Conservation (phyloP, 2,329 filamentous ascomycete genomes). For the Nothomitra cinnamomea region DNA sequence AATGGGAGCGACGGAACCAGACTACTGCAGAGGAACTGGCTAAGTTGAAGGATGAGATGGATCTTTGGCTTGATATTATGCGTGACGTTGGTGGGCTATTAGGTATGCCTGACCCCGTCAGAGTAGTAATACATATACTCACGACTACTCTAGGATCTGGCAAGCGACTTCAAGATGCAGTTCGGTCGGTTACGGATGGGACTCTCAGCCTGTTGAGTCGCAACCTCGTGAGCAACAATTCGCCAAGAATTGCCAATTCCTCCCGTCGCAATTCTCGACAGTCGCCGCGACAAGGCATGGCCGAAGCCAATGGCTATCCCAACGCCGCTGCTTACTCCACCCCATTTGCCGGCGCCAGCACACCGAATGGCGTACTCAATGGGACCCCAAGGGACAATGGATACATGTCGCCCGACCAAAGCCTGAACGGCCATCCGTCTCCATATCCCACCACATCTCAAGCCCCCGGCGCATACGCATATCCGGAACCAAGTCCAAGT, state of each 20-base stretch:
- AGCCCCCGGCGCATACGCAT: background rate
- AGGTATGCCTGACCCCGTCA: constrained; percentile 31
- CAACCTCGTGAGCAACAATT: constrained; percentile 24
- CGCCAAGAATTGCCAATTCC: constrained; percentile 4
- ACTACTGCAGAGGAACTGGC: constrained; percentile 41
- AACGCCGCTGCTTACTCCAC: background rate
- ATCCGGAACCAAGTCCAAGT: background rate
- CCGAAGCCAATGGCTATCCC: background rate
- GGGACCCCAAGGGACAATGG: constrained; percentile 1
- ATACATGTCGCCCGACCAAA: constrained; percentile 5
- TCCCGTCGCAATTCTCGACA: constrained; percentile 4
- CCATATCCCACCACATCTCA: constrained; percentile 2
- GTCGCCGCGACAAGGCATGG: background rate
- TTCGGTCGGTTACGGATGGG: constrained; percentile 31
- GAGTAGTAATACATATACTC: constrained; percentile 5
- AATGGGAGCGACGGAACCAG: constrained; percentile 47
- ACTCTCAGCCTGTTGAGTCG: constrained; percentile 30
- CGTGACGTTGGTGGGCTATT: constrained; percentile 48
- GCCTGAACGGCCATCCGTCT: background rate
- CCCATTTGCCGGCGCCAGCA: background rate
- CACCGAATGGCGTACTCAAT: background rate
- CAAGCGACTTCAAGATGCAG: constrained; percentile 28
- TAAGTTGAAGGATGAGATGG: constrained; percentile 49
- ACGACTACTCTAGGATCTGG: constrained; percentile 25
- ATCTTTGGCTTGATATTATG: constrained; percentile 50